Conservation (phyloP, 1,284 basidiomycete genomes). For the Fomitopsis pinicola region DNA sequence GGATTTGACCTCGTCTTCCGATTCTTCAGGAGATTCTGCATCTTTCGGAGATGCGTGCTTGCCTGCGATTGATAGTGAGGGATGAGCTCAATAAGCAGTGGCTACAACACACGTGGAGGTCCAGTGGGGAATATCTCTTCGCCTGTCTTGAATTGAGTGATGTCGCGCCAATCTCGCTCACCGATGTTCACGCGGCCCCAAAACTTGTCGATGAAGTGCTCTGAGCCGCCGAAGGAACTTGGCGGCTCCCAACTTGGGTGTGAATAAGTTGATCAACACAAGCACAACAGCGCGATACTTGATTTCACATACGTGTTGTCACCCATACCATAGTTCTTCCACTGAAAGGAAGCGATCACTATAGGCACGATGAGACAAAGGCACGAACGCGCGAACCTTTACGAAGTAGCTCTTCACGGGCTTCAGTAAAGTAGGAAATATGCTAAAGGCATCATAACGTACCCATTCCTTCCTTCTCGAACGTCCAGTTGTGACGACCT, state of each 20-base stretch:
- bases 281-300: not conserved
- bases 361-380: constrained; percentile 4
- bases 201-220: constrained; percentile 53
- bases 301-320: constrained; percentile 62
- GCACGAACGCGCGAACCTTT: constrained; percentile 39
- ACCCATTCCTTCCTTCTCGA: constrained; percentile 44
- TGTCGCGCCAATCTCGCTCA: constrained; percentile 46
- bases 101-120: constrained; percentile 46
- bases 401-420: constrained; percentile 55
- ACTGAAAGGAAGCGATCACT: constrained; percentile 35
- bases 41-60: constrained; percentile 6
- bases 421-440: not conserved
- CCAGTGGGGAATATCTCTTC: constrained; percentile 54
- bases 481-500: constrained; percentile 26
- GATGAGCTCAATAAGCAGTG: not conserved
- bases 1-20: constrained; percentile 18
- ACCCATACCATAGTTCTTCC: constrained; percentile 58
- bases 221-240: constrained; percentile 55
- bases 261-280: constrained; percentile 27
- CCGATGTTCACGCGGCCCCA: constrained; percentile 51
- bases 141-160: constrained; percentile 45
- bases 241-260: constrained; percentile 53
- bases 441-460: constrained; percentile 16
- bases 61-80: not conserved
- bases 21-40: constrained; percentile 9